A percentile compares a stretch with the other conserved stretches of the same genome.
Evolutionary conservation across 345 rosid species (phyloP).

Genomic region (Sisymbrium altissimum): DNA sequence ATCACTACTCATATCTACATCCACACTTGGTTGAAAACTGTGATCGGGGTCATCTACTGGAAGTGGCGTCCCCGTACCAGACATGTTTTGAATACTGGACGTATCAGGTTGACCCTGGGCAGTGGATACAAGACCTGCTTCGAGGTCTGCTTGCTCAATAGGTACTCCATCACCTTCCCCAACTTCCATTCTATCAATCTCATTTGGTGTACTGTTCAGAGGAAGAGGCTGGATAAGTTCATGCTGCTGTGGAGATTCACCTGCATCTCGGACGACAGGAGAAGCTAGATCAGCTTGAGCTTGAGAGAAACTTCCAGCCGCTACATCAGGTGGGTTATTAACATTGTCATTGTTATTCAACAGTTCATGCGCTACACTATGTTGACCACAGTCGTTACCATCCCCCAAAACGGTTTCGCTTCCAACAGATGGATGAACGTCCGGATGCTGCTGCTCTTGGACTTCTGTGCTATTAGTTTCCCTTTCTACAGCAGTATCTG

Average conservation of each 20-base stretch:
- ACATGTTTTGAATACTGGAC: slow-evolving; percentile 38
- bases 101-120: slow-evolving; percentile 39
- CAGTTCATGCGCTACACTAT: slow-evolving; percentile 48
- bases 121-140: slow-evolving; percentile 45
- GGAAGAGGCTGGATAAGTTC: slow-evolving; percentile 58
- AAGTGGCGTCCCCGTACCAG: slow-evolving; percentile 39
- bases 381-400: slow-evolving; percentile 45
- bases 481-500: slow-evolving; percentile 48
- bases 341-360: slow-evolving; percentile 43
- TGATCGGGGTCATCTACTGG: slow-evolving; percentile 34
- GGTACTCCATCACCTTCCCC: slow-evolving; percentile 53
- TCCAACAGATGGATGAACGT: slow-evolving; percentile 42
- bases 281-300: slow-evolving; percentile 31
- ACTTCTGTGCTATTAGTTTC: slow-evolving; percentile 55
- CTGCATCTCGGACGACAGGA: slow-evolving; percentile 28
- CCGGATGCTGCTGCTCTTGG: slow-evolving; percentile 44
- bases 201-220: slow-evolving; percentile 48
- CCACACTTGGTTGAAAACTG: slow-evolving; percentile 43
- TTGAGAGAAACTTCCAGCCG: slow-evolving; percentile 38
- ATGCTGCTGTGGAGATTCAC: slow-evolving; percentile 34
- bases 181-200: slow-evolving; percentile 66
- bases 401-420: slow-evolving; percentile 25
- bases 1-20: slow-evolving; percentile 73
- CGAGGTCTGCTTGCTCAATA: slow-evolving; percentile 41
- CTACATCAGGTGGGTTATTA: slow-evolving; percentile 35